Base-by-base conservation (phyloP, 345 rosid genomes). In the Fremontodendron californicum region DNA sequence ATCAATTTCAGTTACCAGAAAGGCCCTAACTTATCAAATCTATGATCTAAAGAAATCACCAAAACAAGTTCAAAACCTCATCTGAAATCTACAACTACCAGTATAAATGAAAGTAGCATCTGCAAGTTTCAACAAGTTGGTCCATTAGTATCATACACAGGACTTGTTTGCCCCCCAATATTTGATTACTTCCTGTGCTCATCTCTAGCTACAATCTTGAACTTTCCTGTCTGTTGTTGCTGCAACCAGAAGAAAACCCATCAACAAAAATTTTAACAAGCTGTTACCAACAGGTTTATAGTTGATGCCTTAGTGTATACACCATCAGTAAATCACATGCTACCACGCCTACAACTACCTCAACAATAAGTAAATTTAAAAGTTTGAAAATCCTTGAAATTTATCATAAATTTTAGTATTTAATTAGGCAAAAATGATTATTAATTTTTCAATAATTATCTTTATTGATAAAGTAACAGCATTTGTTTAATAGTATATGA, bases 141-240 rank as follows among this genome's bases (percentile, higher is more conserved):
- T 23, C 4, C 29, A 68, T 15, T 23, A 42, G 55, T 69, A 69
- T 27, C 35, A 13, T 45, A 12, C 10, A 23, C 6, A 0, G 9
- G 1, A 15, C 31, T 33, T 52, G 3, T 48, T 11, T 19, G 54
- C 49, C 19, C 58, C n/a, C 27, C 58, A 1, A 19, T 25, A 75
- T 68, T 66, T 61, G 54, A 15, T 81, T 84, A 83, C 81, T 82
- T 82, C 40, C 29, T 82, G 66, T 77, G 79, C 77, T 87, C 80
- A 52, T 86, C 86, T 80, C 92, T 89, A 3, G 99, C 97, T 27
- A 93, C 99, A 78, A 93, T 96, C 96, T 85, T 96, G 94, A 88
- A 96, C 86, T 91, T 96, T 33, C 1, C 35, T 33, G 3, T 1
- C 1, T 33, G 3, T 3, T 33, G 35, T 33, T 33, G 1, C 35